phyloP scores from a whole-genome alignment of 192 early-diverging fungal species.

The Backusella tuberculispora region DNA sequence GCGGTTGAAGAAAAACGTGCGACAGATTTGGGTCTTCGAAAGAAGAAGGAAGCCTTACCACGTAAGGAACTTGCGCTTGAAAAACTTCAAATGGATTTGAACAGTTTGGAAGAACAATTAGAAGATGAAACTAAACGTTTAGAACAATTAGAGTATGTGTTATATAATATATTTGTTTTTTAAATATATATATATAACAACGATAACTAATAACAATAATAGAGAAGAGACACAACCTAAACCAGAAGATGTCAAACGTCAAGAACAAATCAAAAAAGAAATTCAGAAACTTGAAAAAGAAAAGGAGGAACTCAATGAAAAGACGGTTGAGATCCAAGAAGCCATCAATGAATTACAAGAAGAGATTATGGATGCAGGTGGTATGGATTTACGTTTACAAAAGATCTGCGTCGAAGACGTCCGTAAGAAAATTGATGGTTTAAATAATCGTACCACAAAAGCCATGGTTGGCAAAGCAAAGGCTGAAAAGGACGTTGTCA shows the following conservation, averaged over 20 bases:
- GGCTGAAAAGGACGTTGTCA: constrained; percentile 74
- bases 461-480: constrained; percentile 73
- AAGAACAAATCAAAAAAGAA: constrained; percentile 52
- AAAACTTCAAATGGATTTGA: constrained; percentile 76
- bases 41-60: constrained; percentile 56
- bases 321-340: constrained; percentile 68
- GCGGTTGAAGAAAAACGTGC: constrained; percentile 46
- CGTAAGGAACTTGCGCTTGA: constrained; percentile 63
- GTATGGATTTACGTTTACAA: constrained; percentile 84
- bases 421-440: constrained; percentile 71
- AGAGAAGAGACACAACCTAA: constrained; percentile 56
- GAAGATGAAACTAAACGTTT: constrained; percentile 71
- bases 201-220: no score
- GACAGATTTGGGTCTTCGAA: constrained; percentile 51
- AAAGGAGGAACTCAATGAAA: constrained; percentile 55
- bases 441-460: constrained; percentile 74
- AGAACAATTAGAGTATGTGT: constrained; percentile 52
- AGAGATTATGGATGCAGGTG: constrained; percentile 90
- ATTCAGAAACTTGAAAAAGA: constrained; percentile 51
- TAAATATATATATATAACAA: no score
- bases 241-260: constrained; percentile 54
- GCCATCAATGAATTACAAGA: constrained; percentile 85
- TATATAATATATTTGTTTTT: background rate
- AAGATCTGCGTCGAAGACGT: constrained; percentile 84
- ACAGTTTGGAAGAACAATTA: constrained; percentile 66